Percentiles rank a stretch among this genome's conserved stretches.
Evolutionary conservation across 345 rosid genomes (phyloP).

Genomic region (Psidium friedrichsthalianum): DNA sequence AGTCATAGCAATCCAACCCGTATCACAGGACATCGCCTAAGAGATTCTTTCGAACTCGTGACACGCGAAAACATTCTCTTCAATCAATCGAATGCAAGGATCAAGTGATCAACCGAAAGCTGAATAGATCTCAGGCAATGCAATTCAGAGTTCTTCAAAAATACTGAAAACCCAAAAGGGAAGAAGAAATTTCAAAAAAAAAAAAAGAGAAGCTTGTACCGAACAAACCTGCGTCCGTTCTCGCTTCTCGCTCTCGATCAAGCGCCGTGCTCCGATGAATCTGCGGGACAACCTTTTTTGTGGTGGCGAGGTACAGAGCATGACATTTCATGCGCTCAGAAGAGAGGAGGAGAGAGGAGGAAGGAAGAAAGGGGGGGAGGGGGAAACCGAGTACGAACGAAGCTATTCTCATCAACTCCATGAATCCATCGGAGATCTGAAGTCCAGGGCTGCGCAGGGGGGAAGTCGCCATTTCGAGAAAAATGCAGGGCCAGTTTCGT

Average conservation of each 20-base stretch:
- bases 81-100: background rate
- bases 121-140: background rate
- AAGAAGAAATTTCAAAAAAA: background rate
- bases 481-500: background rate
- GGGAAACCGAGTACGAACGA: background rate
- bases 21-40: background rate
- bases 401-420: background rate
- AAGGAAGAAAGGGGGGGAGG: background rate
- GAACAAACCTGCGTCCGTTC: background rate
- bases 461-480: background rate
- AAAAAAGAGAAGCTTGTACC: background rate
- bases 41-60: background rate
- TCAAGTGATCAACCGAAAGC: background rate
- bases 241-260: background rate
- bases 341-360: background rate
- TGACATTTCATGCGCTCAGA: background rate
- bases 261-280: background rate
- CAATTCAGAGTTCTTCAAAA: background rate
- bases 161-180: background rate
- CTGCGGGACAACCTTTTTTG: background rate
- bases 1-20: background rate
- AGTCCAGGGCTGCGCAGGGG: background rate
- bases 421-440: background rate
- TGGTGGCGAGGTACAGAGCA: background rate
- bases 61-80: background rate